Conservation (phyloP, 495 filamentous ascomycete genomes). For the Daldinia vernicosa region DNA sequence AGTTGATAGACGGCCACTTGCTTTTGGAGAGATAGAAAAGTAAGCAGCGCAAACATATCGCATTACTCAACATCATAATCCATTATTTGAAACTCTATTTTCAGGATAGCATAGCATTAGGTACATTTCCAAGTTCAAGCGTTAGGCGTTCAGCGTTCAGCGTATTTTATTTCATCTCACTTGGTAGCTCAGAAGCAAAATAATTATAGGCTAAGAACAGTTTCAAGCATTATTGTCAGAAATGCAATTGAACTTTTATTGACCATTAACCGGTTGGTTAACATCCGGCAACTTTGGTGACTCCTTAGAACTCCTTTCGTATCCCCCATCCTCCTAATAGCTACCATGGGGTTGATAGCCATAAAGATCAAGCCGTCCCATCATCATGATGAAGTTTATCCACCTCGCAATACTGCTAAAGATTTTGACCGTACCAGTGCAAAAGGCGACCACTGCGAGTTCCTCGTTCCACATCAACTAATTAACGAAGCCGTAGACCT, state of each 20-base stretch:
- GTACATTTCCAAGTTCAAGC: background rate
- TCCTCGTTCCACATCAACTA: slow-evolving; percentile 36
- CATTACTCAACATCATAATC: background rate
- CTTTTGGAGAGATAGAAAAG: background rate
- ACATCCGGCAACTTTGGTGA: slow-evolving; percentile 27
- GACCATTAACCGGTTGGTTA: slow-evolving; percentile 31
- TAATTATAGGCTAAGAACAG: slow-evolving; percentile 8
- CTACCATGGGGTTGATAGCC: slow-evolving; percentile 29
- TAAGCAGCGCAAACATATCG: background rate
- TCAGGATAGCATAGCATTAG: background rate
- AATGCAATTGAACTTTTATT: slow-evolving; percentile 44
- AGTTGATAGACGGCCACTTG: background rate
- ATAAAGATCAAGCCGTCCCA: slow-evolving; percentile 33
- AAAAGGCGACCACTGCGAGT: slow-evolving; percentile 19
- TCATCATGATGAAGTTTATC: slow-evolving; percentile 26
- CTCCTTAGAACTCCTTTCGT: slow-evolving; percentile 43
- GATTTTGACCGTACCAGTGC: slow-evolving; percentile 24
- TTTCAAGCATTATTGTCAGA: slow-evolving; percentile 18
- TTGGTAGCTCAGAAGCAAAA: background rate
- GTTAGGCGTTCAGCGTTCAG: slow-evolving; percentile 2
- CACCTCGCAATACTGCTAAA: slow-evolving; percentile 21
- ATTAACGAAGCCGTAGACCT: slow-evolving; percentile 35
- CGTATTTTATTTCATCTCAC: background rate
- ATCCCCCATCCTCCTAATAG: slow-evolving; percentile 30
- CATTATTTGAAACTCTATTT: background rate